Conservation (phyloP, 2,329 filamentous ascomycete species). For the Penicillium crustosum region DNA sequence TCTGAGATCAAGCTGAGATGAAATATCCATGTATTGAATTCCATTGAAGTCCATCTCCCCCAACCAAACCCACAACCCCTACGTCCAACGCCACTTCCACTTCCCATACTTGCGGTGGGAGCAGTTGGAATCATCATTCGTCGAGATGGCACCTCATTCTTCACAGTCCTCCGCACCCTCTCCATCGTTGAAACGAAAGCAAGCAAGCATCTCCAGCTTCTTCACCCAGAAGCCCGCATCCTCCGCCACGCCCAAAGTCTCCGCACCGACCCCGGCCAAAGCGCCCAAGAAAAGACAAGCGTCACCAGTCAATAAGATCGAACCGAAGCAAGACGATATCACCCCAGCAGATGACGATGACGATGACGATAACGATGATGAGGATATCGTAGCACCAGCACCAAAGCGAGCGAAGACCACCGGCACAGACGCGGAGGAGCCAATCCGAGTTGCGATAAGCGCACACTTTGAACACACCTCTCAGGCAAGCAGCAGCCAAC, state of each 20-base stretch:
- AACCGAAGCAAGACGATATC: constrained; percentile 8
- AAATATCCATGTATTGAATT: not conserved
- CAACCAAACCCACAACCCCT: not conserved
- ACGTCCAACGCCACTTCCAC: not conserved
- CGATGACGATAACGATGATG: constrained; percentile 26
- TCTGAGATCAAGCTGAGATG: not conserved
- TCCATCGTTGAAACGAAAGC: constrained; percentile 40
- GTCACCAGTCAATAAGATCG: constrained; percentile 8
- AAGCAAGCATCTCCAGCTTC: constrained; percentile 83
- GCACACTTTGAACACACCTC: constrained; percentile 20
- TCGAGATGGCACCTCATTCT: constrained; percentile 35
- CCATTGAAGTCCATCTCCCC: not conserved
- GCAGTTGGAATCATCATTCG: not conserved
- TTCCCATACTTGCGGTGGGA: not conserved
- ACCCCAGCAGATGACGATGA: not conserved
- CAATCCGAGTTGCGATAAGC: constrained; percentile 6
- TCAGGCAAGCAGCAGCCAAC: constrained; percentile 43
- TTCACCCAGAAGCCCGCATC: constrained; percentile 61
- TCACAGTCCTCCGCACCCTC: constrained; percentile 37
- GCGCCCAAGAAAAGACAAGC: constrained; percentile 13
- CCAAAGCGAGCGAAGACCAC: constrained; percentile 43
- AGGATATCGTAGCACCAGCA: constrained; percentile 45
- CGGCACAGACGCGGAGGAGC: constrained; percentile 15
- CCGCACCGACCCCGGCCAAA: constrained; percentile 6
- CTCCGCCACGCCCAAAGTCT: constrained; percentile 14